Percentiles rank a stretch among this genome's conserved stretches.
These are phyloP conservation scores for Jatropha multifida DNA, from an alignment of 441 rosid genomes.

Conservation along the genomic window DNA sequence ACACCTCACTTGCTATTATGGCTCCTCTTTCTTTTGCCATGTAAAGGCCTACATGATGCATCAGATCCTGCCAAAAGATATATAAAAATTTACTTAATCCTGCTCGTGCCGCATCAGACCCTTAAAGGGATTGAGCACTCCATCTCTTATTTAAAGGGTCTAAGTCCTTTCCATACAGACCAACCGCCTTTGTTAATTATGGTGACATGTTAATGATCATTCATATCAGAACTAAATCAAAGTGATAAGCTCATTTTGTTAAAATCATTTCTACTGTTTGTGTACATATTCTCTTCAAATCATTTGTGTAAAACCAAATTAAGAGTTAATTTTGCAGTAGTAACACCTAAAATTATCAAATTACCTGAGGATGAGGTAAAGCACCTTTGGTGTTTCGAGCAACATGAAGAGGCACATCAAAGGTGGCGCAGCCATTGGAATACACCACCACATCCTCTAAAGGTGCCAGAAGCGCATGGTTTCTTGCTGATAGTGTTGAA, in stretches of 20 bases:
- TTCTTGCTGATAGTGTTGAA: constrained; percentile 60
- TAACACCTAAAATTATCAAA: neutral
- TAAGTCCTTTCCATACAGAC: too few relatives aligned
- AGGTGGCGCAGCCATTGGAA: constrained; percentile 72
- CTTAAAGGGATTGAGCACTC: too few relatives aligned
- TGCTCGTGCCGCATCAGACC: too few relatives aligned
- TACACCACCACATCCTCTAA: constrained; percentile 56
- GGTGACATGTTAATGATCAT: too few relatives aligned
- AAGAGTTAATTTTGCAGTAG: neutral
- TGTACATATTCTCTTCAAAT: too few relatives aligned
- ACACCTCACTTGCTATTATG: constrained; percentile 58
- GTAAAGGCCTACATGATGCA: constrained; percentile 81
- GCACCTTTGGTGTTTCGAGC: constrained; percentile 47
- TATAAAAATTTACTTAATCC: neutral
- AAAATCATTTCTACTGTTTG: too few relatives aligned
- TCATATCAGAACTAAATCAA: too few relatives aligned
- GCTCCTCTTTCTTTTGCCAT: constrained; percentile 82
- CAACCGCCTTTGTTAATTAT: too few relatives aligned
- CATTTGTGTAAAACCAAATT: neutral
- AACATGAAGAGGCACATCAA: constrained; percentile 50
- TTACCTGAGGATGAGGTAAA: constrained; percentile 78
- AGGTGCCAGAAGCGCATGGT: constrained; percentile 53
- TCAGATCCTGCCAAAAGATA: constrained; percentile 48
- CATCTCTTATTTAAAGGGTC: too few relatives aligned
- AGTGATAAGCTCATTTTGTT: too few relatives aligned